Evolutionary conservation across 1,139 yeast species (phyloP).

Genomic region (Geotrichum reessii): DNA sequence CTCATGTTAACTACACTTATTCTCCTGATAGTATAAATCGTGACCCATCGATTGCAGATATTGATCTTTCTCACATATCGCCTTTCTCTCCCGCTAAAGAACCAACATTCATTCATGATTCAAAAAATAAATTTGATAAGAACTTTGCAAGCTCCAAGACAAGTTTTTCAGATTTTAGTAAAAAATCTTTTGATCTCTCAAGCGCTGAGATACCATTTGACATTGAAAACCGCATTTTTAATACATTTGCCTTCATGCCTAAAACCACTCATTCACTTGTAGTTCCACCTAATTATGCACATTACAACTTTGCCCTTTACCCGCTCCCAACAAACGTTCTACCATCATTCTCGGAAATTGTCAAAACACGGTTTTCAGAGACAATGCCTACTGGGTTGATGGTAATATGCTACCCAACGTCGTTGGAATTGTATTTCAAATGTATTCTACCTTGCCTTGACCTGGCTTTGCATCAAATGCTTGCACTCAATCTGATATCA

Average conservation of each 20-base stretch:
- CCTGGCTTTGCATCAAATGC: conserved; percentile 26
- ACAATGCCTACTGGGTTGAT: conserved; percentile 27
- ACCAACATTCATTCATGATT: not conserved
- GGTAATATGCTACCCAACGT: conserved; percentile 27
- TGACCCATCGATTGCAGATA: not conserved
- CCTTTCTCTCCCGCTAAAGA: not conserved
- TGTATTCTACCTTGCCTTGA: conserved; percentile 29
- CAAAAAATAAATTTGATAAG: not conserved
- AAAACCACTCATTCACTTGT: conserved; percentile 5
- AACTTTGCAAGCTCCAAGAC: not conserved
- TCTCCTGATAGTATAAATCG: not conserved
- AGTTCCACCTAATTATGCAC: conserved; percentile 27
- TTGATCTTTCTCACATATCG: not conserved
- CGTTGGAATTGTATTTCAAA: conserved; percentile 22
- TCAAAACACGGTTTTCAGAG: conserved; percentile 24
- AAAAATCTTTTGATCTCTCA: not conserved
- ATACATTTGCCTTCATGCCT: conserved; percentile 22
- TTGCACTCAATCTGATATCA: conserved; percentile 27
- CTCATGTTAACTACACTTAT: not conserved
- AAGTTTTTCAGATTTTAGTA: not conserved
- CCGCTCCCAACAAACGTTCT: conserved; percentile 28
- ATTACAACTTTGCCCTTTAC: conserved; percentile 25
- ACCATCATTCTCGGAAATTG: conserved; percentile 23
- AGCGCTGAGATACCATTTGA: not conserved
- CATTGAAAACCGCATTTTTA: conserved; percentile 19